Conservation (phyloP, 805 yeast species). For the Debaryomyces hansenii region DNA sequence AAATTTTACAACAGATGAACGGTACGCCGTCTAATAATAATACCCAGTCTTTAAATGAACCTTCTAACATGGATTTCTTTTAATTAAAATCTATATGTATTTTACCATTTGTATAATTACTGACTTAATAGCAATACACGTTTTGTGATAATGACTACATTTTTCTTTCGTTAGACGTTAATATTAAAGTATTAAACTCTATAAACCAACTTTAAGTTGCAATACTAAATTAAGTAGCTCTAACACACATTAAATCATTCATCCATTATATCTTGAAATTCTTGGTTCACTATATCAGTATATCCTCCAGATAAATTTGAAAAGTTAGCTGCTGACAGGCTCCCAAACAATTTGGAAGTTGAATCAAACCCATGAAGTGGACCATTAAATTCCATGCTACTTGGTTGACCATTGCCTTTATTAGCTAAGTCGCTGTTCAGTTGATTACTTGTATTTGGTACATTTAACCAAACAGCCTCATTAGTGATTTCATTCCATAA, state of each 20-base stretch:
- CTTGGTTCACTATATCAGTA: slow-evolving; percentile 39
- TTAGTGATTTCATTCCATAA: slow-evolving; percentile 78
- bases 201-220: too few relatives aligned
- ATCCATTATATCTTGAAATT: slow-evolving; percentile 31
- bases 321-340: background rate
- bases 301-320: slow-evolving; percentile 24
- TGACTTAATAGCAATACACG: too few relatives aligned
- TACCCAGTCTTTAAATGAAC: slow-evolving; percentile 3
- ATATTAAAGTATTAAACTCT: too few relatives aligned
- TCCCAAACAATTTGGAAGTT: background rate
- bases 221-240: background rate
- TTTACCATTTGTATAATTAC: background rate
- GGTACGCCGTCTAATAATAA: slow-evolving; percentile 4
- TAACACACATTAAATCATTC: slow-evolving; percentile 1
- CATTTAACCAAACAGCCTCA: slow-evolving; percentile 72
- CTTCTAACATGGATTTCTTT: slow-evolving; percentile 26
- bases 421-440: background rate
- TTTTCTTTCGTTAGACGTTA: too few relatives aligned
- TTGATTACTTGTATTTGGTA: slow-evolving; percentile 2
- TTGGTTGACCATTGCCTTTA: background rate
- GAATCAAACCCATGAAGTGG: background rate
- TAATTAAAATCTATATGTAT: slow-evolving; percentile 10
- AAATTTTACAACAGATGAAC: slow-evolving; percentile 33
- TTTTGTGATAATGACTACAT: too few relatives aligned
- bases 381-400: too few relatives aligned